A percentile compares a stretch with the other conserved stretches of the same genome.
These are phyloP conservation scores for Sungouiozyma ichnusensis DNA, from an alignment of 805 yeast species.

Conservation along the genomic window DNA sequence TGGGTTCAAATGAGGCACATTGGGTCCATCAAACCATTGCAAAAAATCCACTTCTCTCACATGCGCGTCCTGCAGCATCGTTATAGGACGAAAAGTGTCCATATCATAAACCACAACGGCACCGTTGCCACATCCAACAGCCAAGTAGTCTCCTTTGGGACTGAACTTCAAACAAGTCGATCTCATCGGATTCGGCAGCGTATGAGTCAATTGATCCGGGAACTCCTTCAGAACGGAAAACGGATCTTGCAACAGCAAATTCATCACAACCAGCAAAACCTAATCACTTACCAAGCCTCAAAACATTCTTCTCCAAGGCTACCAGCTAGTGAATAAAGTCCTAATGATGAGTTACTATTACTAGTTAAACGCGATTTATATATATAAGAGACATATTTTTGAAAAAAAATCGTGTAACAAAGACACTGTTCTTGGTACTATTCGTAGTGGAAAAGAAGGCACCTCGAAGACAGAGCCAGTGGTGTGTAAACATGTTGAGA, in stretches of 20 bases:
- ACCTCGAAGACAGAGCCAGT: too few species aligned
- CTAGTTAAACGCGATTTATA: too few species aligned
- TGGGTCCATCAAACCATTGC: constrained; percentile 44
- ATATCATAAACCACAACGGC: constrained; percentile 62
- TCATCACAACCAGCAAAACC: too few species aligned
- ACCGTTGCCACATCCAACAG: constrained; percentile 71
- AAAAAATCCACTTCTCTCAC: constrained; percentile 61
- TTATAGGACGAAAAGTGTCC: constrained; percentile 39
- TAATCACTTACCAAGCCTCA: not conserved
- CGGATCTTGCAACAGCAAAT: constrained; percentile 77
- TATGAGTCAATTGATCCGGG: constrained; percentile 73
- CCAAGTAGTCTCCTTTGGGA: constrained; percentile 73
- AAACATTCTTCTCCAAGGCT: too few species aligned
- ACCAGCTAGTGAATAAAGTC: too few species aligned
- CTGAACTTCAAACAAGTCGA: constrained; percentile 62
- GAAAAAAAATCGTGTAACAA: too few species aligned
- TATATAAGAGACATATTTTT: too few species aligned
- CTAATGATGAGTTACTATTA: too few species aligned
- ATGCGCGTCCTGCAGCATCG: constrained; percentile 45
- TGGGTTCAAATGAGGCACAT: not conserved
- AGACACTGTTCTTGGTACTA: too few species aligned
- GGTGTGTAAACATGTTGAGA: too few species aligned
- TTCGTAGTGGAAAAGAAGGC: too few species aligned
- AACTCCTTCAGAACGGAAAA: constrained; percentile 84
- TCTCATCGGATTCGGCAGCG: constrained; percentile 50